These are phyloP conservation scores for Solanum hybrid DNA, from an alignment of 305 asterid genomes.

Conservation along the genomic window DNA sequence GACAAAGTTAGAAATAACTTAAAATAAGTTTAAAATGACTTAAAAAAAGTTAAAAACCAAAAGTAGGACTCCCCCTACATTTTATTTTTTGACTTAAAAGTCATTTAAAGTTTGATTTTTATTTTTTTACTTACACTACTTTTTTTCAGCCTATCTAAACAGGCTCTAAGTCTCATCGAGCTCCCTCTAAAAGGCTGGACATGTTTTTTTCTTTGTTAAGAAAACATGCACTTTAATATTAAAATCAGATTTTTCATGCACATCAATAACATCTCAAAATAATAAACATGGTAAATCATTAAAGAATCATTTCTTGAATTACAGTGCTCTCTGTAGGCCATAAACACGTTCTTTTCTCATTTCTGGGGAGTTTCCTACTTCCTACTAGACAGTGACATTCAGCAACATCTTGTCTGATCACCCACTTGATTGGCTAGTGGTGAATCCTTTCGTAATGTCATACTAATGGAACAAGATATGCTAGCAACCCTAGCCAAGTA, in stretches of 20 bases:
- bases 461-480: not conserved
- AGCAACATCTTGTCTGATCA: not conserved
- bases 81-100: not conserved
- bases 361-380: not conserved
- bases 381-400: not conserved
- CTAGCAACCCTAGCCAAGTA: not conserved
- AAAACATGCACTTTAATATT: not conserved
- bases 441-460: not conserved
- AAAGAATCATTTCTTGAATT: not conserved
- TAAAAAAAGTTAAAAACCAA: not conserved
- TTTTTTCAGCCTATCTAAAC: not conserved
- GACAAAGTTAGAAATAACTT: not conserved
- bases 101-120: not conserved
- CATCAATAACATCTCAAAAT: not conserved
- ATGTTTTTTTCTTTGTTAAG: not conserved
- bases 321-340: not conserved
- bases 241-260: not conserved
- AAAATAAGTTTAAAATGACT: not conserved
- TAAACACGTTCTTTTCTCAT: not conserved
- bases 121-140: not conserved
- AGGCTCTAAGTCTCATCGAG: not conserved
- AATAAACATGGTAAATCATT: not conserved
- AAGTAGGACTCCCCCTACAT: not conserved
- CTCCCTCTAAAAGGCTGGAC: not conserved
- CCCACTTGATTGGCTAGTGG: not conserved